A percentile compares a stretch with the other conserved stretches of the same genome.
Evolutionary conservation across 768 basidiomycete genomes (phyloP).

Genomic region (Rhodotorula paludigena): DNA sequence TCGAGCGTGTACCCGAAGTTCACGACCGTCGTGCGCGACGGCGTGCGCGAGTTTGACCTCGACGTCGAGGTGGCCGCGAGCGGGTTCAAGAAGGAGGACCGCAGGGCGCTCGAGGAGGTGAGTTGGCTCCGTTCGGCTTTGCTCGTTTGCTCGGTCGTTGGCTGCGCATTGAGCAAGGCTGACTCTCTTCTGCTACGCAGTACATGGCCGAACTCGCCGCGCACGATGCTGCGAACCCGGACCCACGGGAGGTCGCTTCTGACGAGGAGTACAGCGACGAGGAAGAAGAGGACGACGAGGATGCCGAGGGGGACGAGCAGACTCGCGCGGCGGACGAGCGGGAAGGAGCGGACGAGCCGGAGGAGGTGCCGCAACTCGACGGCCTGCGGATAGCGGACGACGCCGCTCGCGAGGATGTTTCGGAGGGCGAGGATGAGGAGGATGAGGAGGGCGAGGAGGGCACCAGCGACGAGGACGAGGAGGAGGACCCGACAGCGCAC

Average conservation of each 20-base stretch:
- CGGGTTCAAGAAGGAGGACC: constrained; percentile 80
- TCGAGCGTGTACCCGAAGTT: constrained; percentile 83
- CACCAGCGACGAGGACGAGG: constrained; percentile 42
- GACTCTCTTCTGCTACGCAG: constrained; percentile 7
- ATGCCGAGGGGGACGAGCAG: constrained; percentile 20
- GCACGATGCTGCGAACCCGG: constrained; percentile 43
- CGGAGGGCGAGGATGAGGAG: constrained; percentile 16
- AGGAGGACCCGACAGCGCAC: constrained; percentile 44
- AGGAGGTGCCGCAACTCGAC: too few species aligned
- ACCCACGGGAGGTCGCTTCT: constrained; percentile 41
- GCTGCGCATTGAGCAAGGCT: background rate
- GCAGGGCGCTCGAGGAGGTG: constrained; percentile 78
- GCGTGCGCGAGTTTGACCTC: constrained; percentile 61
- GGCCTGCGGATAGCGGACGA: too few species aligned
- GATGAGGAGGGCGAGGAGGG: constrained; percentile 41
- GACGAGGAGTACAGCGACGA: constrained; percentile 49
- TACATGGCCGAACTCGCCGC: constrained; percentile 47
- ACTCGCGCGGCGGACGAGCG: background rate
- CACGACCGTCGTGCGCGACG: constrained; percentile 55
- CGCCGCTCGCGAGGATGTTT: constrained; percentile 1
- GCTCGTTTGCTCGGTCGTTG: background rate
- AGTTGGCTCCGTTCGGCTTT: constrained; percentile 38
- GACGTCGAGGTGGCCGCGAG: constrained; percentile 92
- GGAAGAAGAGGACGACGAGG: constrained; percentile 39
- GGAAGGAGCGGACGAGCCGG: constrained; percentile 12